Evolutionary conservation across 2,329 filamentous ascomycete species (phyloP), one percentile per base, ranked within the genome.

Genomic region (Aureobasidium namibiae): DNA sequence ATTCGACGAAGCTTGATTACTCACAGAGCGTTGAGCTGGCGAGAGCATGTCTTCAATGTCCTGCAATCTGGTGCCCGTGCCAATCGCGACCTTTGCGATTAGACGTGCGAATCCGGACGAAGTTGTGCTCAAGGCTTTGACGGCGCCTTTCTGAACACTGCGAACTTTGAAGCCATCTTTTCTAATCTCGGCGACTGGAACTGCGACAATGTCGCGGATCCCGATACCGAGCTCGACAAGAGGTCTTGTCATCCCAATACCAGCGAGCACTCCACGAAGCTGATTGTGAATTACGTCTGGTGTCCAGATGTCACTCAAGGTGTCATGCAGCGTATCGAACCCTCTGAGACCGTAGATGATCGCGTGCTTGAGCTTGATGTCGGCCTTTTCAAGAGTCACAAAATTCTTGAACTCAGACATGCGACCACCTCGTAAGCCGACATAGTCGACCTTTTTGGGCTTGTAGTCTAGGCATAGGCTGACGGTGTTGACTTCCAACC

Each of bases 321-420:
- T 92, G 71, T 92, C 84, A 57, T 94, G 91, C 2, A 99, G 80
- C 52, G 89, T 86, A 65, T 97, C 92, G 66, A 97, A 96, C 0
- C 94, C 94, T 8, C 85, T 85, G 1, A 96, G 83, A 29, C 95
- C 94, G 65, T 97, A 96, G 36, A 97, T 84, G 65, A 99, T 97
- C 26, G 89, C 88, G 70, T 92, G 92, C 13, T 89, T 84, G 56
- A 99, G 81, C 7, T 88, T 83, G 80, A 99, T 88, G 62, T 92
- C 86, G 2, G 94, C 86, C 64, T 89, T 87, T 65, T 99, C 94
- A 1, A 99, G 82, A 14, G 92, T 89, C 64, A 99, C 82, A 70
- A 99, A 96, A 72, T 99, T 99, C 92, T 97, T 97, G 68, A 99
- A 95, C 71, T 99, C 94, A 0, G 90, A 95, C 0, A 94, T 97